A percentile compares a stretch with the other conserved stretches of the same genome.
These are phyloP conservation scores for Colletotrichum coccodes DNA, from an alignment of 2,329 filamentous ascomycete genomes.

Conservation along the genomic window DNA sequence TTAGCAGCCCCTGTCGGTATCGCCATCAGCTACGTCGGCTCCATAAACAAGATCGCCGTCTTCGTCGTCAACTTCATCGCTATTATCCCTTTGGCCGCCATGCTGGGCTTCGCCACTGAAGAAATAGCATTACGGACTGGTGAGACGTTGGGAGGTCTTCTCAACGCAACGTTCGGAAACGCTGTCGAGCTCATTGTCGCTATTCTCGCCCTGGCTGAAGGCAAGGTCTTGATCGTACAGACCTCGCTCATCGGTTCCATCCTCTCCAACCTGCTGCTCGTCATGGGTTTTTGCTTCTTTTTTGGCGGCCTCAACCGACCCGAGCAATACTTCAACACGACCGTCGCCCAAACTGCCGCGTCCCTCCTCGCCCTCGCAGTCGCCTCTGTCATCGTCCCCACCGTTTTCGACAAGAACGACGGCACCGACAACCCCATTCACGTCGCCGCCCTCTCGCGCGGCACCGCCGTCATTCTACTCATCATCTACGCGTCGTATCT, in stretches of 20 bases:
- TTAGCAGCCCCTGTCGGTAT: constrained; percentile 84
- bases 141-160: constrained; percentile 86
- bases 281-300: constrained; percentile 94
- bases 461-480: constrained; percentile 82
- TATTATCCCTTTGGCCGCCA: constrained; percentile 87
- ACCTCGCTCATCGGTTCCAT: constrained; percentile 93
- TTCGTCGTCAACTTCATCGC: constrained; percentile 95
- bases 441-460: constrained; percentile 74
- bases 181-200: constrained; percentile 91
- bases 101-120: constrained; percentile 90
- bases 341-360: constrained; percentile 89
- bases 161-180: constrained; percentile 92
- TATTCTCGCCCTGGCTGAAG: constrained; percentile 80
- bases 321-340: constrained; percentile 92
- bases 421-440: constrained; percentile 51
- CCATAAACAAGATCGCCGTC: constrained; percentile 68
- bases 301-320: constrained; percentile 81
- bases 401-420: constrained; percentile 75
- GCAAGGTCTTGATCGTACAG: constrained; percentile 86
- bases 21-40: constrained; percentile 71
- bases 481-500: constrained; percentile 87
- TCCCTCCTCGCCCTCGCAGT: constrained; percentile 83
- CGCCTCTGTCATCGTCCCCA: constrained; percentile 87
- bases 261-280: constrained; percentile 87
- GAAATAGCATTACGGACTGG: constrained; percentile 85